Evolutionary conservation across 1,284 basidiomycete genomes (phyloP).

Genomic region (Sphagnurus paluster): DNA sequence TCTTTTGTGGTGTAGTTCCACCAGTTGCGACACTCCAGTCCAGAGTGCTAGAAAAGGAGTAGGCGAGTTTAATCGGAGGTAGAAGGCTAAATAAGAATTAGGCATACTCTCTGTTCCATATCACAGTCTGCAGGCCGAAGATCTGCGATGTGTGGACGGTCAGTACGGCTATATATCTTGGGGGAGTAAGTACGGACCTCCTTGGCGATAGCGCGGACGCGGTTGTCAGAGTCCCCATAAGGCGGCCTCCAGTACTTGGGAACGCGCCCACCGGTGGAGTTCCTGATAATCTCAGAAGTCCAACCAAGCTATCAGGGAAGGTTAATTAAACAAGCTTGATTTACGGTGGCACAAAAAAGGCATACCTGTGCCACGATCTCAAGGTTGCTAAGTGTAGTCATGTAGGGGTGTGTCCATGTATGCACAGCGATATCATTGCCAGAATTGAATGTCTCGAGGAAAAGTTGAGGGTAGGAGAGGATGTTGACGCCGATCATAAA

Average conservation of each 20-base stretch:
- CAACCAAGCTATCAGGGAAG: slow-evolving; percentile 59
- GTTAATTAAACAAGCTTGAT: slow-evolving; percentile 1
- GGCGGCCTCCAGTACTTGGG: slow-evolving; percentile 79
- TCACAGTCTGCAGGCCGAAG: slow-evolving; percentile 66
- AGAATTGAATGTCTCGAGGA: slow-evolving; percentile 52
- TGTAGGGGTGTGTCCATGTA: slow-evolving; percentile 81
- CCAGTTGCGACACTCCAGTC: slow-evolving; percentile 62
- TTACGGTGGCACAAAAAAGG: neutral
- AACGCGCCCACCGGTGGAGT: slow-evolving; percentile 74
- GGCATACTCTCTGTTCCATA: slow-evolving; percentile 81
- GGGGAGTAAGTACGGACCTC: slow-evolving; percentile 33
- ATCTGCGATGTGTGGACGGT: slow-evolving; percentile 34
- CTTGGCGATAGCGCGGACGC: slow-evolving; percentile 72
- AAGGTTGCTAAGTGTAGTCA: slow-evolving; percentile 74
- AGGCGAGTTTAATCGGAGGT: neutral
- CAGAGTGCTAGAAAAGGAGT: slow-evolving; percentile 45
- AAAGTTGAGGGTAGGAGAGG: slow-evolving; percentile 51
- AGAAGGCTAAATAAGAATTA: slow-evolving; percentile 1
- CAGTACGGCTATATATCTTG: neutral
- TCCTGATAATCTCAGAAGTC: slow-evolving; percentile 81
- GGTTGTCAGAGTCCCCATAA: slow-evolving; percentile 74
- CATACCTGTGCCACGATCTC: slow-evolving; percentile 66
- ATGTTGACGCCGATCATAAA: slow-evolving; percentile 84
- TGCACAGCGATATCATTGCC: slow-evolving; percentile 74
- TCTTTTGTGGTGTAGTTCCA: slow-evolving; percentile 42